These are phyloP conservation scores for Phytopythium chamaehyphon DNA, from an alignment of 352 stramenopile genomes.

Conservation along the genomic window DNA sequence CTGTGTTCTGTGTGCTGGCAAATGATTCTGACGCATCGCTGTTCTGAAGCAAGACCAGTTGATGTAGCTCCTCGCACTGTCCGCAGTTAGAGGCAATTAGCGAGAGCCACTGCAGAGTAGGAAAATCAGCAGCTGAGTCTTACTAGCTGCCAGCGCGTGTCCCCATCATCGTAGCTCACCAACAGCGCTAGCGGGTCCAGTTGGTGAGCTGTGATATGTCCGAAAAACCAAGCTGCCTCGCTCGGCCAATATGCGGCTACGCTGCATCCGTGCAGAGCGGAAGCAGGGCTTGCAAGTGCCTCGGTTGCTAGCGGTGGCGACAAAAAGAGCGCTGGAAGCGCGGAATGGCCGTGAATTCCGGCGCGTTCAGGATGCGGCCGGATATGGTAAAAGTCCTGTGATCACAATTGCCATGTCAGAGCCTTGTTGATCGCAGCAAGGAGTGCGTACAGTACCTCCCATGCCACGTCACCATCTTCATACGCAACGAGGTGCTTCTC, in stretches of 20 bases:
- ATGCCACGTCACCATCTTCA: neutral
- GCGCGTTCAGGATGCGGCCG: neutral
- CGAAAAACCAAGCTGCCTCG: slow-evolving; percentile 1
- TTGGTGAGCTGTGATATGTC: neutral
- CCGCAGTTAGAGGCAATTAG: neutral
- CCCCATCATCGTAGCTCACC: neutral
- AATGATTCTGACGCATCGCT: too few relatives aligned
- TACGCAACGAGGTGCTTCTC: neutral
- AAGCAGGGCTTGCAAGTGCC: neutral
- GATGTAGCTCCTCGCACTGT: neutral
- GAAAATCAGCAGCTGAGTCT: neutral
- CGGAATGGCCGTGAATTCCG: too few relatives aligned
- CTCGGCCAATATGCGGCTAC: neutral
- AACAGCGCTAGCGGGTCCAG: neutral
- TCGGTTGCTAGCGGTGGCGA: neutral
- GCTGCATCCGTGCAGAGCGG: neutral
- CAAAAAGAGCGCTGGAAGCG: neutral
- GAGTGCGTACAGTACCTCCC: neutral
- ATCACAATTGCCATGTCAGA: too few relatives aligned
- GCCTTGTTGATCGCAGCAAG: too few relatives aligned
- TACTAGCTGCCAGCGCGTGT: slow-evolving; percentile 2
- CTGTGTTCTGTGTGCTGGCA: too few relatives aligned
- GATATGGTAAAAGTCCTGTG: neutral
- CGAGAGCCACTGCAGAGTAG: neutral
- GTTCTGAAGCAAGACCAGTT: neutral